Conservation (phyloP, 2,329 filamentous ascomycete genomes). For the Stemphylium beticola region DNA sequence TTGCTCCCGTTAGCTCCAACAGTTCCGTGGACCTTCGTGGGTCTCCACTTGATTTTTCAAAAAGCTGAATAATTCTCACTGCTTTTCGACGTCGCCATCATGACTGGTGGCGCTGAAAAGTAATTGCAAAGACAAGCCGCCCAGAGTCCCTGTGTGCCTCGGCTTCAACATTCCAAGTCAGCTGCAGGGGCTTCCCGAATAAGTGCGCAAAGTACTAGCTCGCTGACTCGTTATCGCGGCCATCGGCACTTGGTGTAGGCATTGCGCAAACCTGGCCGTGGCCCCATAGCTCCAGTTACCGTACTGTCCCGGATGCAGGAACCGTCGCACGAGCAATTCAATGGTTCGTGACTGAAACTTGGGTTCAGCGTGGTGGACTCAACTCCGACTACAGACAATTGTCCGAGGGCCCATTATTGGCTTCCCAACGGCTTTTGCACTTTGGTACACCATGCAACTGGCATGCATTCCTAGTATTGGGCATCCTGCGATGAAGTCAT, state of each 20-base stretch:
- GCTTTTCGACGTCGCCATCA: not conserved
- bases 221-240: slow-evolving; percentile 3
- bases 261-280: not conserved
- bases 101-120: not conserved
- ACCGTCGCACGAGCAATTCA: slow-evolving; percentile 4
- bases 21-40: slow-evolving; percentile 2
- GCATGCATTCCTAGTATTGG: not conserved
- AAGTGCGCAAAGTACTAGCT: not conserved
- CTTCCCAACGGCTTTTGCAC: not conserved
- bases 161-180: not conserved
- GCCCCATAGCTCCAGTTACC: not conserved
- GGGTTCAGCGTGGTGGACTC: not conserved
- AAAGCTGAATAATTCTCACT: not conserved
- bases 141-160: not conserved
- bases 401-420: not conserved
- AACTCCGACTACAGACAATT: not conserved
- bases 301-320: not conserved
- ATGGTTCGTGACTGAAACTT: slow-evolving; percentile 7
- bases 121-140: not conserved
- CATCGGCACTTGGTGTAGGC: slow-evolving; percentile 7
- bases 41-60: not conserved
- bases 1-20: not conserved
- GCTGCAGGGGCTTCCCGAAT: slow-evolving; percentile 1
- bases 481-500: not conserved
- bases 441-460: not conserved